phyloP scores from a whole-genome alignment of 495 filamentous ascomycete genomes.

The Rhizodiscina lignyota region DNA sequence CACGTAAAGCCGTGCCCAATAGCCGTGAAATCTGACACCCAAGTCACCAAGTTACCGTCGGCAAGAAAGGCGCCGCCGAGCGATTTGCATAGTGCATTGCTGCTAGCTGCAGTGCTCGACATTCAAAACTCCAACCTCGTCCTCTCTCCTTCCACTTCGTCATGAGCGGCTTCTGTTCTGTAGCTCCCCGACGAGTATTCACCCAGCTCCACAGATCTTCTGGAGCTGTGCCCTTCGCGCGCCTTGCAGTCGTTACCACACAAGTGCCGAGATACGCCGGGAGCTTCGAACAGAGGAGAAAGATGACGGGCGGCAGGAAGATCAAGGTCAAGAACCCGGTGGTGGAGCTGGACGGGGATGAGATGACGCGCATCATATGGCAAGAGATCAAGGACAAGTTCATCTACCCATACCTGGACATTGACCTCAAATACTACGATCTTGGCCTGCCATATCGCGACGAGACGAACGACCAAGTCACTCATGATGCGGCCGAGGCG shows the following conservation, averaged over 20 bases:
- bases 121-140: too few relatives aligned
- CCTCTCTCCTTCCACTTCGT: too few relatives aligned
- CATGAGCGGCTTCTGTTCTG: too few relatives aligned
- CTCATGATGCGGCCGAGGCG: conserved; percentile 81
- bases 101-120: too few relatives aligned
- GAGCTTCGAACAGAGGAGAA: conserved; percentile 7
- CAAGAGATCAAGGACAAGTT: conserved; percentile 92
- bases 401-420: conserved; percentile 54
- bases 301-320: conserved; percentile 33
- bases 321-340: conserved; percentile 97
- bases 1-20: too few relatives aligned
- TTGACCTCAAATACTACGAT: conserved; percentile 99
- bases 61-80: too few relatives aligned
- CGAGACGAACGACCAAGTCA: conserved; percentile 90
- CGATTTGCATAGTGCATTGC: too few relatives aligned
- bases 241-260: neutral
- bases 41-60: too few relatives aligned
- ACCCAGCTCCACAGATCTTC: too few relatives aligned
- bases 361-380: conserved; percentile 99
- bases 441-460: conserved; percentile 89
- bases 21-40: too few relatives aligned
- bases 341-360: conserved; percentile 89
- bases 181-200: too few relatives aligned
- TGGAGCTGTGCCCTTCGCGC: too few relatives aligned
- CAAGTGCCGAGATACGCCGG: neutral